Evolutionary conservation across 805 yeast species (phyloP), one percentile per base, ranked within the genome.

Genomic region (Cyberlindnera suaveolens): DNA sequence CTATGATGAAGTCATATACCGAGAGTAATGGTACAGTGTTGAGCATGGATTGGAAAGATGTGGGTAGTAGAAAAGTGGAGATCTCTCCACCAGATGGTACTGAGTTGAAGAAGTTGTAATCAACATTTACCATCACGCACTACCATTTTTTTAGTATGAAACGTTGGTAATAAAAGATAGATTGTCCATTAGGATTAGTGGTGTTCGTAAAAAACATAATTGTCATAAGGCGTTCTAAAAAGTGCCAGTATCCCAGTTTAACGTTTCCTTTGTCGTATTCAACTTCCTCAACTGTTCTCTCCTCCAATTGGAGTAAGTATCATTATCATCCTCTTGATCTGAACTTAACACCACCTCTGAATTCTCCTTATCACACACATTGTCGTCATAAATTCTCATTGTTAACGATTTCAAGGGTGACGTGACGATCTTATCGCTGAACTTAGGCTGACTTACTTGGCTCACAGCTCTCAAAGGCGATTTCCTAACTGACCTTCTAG

Each of bases 1-100:
- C 99, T 2, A 93, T 93, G 98, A 84, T 87, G 95, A 93, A 93
- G 66, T 86, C 96, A 41, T 93, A 77, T 56, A 71, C 78, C n/a
- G 96, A 93, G 64, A 85, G 96, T 53, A 84, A 85, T 54, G 99
- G 99, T 17, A 93, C 99, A 0, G 78, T 95, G 2, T 68, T 93
- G 45, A 86, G 95, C 37, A 93, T 99, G 4, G 85, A 87, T 58
- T 93, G 99, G 99, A 75, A 67, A 10, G 96, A 88, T 46, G 98
- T 95, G 2, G 70, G 77, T 32, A 70, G 74, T 43, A 78, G 77
- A 46, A 70, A 62, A 17, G 84, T 83, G 36, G 58, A 57, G 16
- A 49, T 52, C 10, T 17, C 48, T 36, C 58, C 60, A 18, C 59
- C 60, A 7, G 56, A 51, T 36, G 60, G 57, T 2, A 26, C n/a